Evolutionary conservation across 495 filamentous ascomycete genomes (phyloP), one percentile per base, ranked within the genome.

Genomic region (Daldinia decipiens): DNA sequence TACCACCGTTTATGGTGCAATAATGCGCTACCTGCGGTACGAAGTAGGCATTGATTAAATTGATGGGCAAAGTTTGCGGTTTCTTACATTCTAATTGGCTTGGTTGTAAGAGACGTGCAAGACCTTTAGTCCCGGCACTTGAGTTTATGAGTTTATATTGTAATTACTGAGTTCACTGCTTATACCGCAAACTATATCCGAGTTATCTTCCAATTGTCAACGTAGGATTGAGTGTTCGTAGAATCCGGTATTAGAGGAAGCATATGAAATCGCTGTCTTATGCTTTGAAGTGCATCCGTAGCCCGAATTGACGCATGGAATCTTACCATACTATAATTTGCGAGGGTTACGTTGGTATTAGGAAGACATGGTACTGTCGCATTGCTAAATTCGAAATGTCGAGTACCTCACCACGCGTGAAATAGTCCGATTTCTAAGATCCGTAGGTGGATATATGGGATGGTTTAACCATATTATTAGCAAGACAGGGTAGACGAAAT

Each of bases 401-500:
- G 24, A 31, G 5, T 53, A 53, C 24, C 26, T 31, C 1, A 31
- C 27, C 31, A 29, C 50, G 17, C 27, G 50, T 31, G 17, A 38
- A 26, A 13, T 26, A 56, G 13, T 36, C 31, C 47, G 13, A 54
- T 61, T 38, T 38, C 9, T 19, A 39, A 58, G 53, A 59, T 40
- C 32, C 24, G 34, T 31, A 17, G 52, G 29, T n/a, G 17, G 21
- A 38, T 54, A 50, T 36, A 34, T 55, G 57, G 36, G 38, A 55
- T 27, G 64, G 24, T 32, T 56, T 60, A 54, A 26, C 57, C 64
- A 45, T 60, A 32, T 8, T 54, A 36, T n/a, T 36, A 31, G 27
- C 24, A 52, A 60, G 47, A 43, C 34, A 12, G 47, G 47, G 47
- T 7, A 54, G 43, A 39, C 51, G 50, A 39, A 11, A 39, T 29